Conservation (phyloP, 2,329 filamentous ascomycete genomes). For the Botrytis fragariae region DNA sequence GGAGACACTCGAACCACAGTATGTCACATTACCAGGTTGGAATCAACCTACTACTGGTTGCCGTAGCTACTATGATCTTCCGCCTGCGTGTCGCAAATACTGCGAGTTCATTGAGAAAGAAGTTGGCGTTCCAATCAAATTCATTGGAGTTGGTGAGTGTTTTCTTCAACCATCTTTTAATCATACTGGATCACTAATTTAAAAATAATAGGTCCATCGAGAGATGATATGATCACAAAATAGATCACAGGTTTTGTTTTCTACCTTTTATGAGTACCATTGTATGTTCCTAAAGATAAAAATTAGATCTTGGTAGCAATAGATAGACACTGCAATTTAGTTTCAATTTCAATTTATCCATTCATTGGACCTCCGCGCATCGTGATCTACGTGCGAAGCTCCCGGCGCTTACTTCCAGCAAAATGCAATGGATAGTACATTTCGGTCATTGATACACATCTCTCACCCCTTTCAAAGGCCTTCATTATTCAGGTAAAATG, state of each 20-base stretch:
- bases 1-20: constrained; percentile 44
- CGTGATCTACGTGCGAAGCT: neutral
- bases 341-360: neutral
- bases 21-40: constrained; percentile 66
- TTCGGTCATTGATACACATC: neutral
- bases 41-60: constrained; percentile 64
- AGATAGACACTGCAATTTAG: constrained; percentile 3
- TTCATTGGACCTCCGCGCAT: neutral
- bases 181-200: neutral
- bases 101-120: constrained; percentile 48
- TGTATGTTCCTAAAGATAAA: neutral
- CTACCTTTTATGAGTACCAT: neutral
- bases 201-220: constrained; percentile 6
- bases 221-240: constrained; percentile 21
- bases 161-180: constrained; percentile 44
- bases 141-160: constrained; percentile 54
- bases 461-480: neutral
- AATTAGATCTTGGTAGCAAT: constrained; percentile 7
- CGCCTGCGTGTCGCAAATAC: constrained; percentile 15
- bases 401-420: neutral
- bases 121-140: constrained; percentile 60
- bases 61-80: constrained; percentile 4
- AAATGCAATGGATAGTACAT: neutral
- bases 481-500: neutral
- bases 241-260: neutral